phyloP scores from a whole-genome alignment of 768 basidiomycete genomes.

The Pholiota molesta region DNA sequence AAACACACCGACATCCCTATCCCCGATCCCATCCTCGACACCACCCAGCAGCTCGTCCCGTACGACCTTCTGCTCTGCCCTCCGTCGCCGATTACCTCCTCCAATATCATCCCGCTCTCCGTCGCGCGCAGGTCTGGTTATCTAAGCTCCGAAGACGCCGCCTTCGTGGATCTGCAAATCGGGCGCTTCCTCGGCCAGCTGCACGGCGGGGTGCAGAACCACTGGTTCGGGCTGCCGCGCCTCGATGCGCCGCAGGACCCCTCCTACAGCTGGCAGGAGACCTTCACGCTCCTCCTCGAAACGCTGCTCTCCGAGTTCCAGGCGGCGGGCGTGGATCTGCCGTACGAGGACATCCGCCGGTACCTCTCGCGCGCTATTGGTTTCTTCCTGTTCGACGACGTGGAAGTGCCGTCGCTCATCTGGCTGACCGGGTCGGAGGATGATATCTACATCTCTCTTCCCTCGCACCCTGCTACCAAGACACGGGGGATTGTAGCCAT shows the following conservation, averaged over 20 bases:
- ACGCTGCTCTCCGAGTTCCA: slow-evolving; percentile 51
- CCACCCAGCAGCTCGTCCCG: slow-evolving; percentile 45
- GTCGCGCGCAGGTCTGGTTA: slow-evolving; percentile 37
- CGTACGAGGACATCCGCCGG: slow-evolving; percentile 46
- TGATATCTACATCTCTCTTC: slow-evolving; percentile 55
- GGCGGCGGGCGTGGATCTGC: slow-evolving; percentile 31
- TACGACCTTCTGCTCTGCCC: slow-evolving; percentile 56
- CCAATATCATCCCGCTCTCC: slow-evolving; percentile 39
- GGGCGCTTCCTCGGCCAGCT: slow-evolving; percentile 63
- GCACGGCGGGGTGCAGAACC: slow-evolving; percentile 71
- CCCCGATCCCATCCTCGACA: slow-evolving; percentile 49
- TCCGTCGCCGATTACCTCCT: slow-evolving; percentile 37
- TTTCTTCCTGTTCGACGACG: slow-evolving; percentile 77
- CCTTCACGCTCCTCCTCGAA: slow-evolving; percentile 65
- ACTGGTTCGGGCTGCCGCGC: slow-evolving; percentile 67
- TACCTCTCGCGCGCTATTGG: slow-evolving; percentile 72
- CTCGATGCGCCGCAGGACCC: slow-evolving; percentile 34
- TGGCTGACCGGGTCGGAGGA: slow-evolving; percentile 65
- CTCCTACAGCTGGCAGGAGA: slow-evolving; percentile 76
- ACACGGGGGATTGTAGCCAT: slow-evolving; percentile 44
- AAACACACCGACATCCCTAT: slow-evolving; percentile 53
- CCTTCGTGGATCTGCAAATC: slow-evolving; percentile 59
- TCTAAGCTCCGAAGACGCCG: slow-evolving; percentile 39
- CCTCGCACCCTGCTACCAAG: slow-evolving; percentile 18
- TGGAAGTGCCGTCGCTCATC: slow-evolving; percentile 67